These are phyloP conservation scores for Haematococcus sp. DNA, from an alignment of 139 green algal genomes.

Conservation along the genomic window DNA sequence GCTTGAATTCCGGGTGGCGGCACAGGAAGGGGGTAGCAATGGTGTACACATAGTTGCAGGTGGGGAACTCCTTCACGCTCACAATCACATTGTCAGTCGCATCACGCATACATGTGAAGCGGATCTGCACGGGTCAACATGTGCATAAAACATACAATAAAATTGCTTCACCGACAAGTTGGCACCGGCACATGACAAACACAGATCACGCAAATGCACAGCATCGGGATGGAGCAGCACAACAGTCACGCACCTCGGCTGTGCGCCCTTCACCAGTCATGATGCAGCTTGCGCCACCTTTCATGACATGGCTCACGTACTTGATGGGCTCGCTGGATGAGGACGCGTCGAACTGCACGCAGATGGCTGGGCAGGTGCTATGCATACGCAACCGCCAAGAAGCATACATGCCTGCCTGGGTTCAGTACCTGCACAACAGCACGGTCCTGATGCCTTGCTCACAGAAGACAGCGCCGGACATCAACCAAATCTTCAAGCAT, in stretches of 20 bases:
- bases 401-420: neutral
- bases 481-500: too few relatives aligned
- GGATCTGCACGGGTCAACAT: constrained; percentile 47
- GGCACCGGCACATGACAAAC: too few relatives aligned
- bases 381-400: constrained; percentile 7
- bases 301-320: constrained; percentile 69
- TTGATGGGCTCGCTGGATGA: constrained; percentile 22
- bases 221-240: neutral
- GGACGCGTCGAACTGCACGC: neutral
- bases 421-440: neutral
- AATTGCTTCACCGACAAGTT: too few relatives aligned
- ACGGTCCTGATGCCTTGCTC: too few relatives aligned
- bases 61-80: constrained; percentile 70
- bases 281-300: constrained; percentile 60
- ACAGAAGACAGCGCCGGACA: too few relatives aligned
- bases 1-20: constrained; percentile 60
- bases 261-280: constrained; percentile 48
- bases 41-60: constrained; percentile 74
- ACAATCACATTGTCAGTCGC: constrained; percentile 44
- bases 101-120: constrained; percentile 59
- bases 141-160: neutral
- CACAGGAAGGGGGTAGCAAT: constrained; percentile 75
- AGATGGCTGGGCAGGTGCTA: neutral
- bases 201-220: too few relatives aligned
- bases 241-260: constrained; percentile 53